Base-by-base conservation (phyloP, 129 eudicot genomes). In the Logfia minima region DNA sequence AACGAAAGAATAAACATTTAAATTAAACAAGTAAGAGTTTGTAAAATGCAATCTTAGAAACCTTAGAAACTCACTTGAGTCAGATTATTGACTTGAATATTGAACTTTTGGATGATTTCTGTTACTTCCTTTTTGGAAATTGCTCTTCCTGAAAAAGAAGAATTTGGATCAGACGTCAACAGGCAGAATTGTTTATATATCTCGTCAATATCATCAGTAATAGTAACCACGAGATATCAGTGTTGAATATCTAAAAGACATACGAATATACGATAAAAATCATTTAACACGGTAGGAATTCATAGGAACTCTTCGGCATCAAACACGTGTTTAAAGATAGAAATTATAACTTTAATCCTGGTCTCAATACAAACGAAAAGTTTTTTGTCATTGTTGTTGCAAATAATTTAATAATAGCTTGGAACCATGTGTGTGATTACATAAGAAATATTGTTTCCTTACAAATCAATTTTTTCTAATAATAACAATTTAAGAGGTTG, bases 71-170 rank as follows among this genome's bases (percentile, higher is more conserved):
- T 84, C 80, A 91, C 98, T 87, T 94, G 98, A 76, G 98, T 94
- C 84, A 94, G 82, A 86, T 94, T 94, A 83, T 94, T 91, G 84
- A 94, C 93, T 91, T 94, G 97, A 82, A 94, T 94, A 75, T 94
- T 94, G 81, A 94, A 94, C 69, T 87, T 80, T 80, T 89, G 90
- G 66, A 86, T 88, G n/a, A 86, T 72, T 37, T 89, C 98, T 79
- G 60, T 23, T 18, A 94, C 72, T 58, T 91, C 96, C 81, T 86
- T 91, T 80, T 87, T 94, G 2, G 96, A 84, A 26, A 81, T 90
- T 43, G 68, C 72, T 83, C 77, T 83, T 45, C 98, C 98, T 93
- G 86, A 71, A 85, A 79, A 53, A 66, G 39, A 77, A 77, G 59
- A 17, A 74, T 23, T 51, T 61, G 26, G 18, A 37, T 21, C 61